Conservation (phyloP, 2,329 filamentous ascomycete species). For the Hypoxylon sp. region DNA sequence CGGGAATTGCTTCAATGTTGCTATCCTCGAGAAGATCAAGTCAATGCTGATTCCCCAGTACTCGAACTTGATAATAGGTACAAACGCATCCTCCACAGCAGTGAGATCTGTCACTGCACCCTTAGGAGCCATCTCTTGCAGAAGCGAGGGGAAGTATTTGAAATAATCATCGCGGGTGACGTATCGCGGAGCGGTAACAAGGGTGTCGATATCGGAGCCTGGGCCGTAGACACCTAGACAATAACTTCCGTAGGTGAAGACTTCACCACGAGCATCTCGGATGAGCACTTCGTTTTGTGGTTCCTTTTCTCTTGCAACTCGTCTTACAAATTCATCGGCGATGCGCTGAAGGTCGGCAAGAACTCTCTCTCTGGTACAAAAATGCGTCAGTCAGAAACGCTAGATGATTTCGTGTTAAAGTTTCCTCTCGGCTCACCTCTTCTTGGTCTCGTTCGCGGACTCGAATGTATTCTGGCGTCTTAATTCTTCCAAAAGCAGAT, state of each 20-base stretch:
- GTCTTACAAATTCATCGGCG: constrained; percentile 87
- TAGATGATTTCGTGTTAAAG: background rate
- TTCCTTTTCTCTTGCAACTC: constrained; percentile 81
- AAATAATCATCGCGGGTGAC: constrained; percentile 94
- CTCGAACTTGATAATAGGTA: constrained; percentile 98
- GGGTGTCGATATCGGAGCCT: constrained; percentile 97
- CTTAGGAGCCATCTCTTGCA: constrained; percentile 81
- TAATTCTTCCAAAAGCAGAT: constrained; percentile 85
- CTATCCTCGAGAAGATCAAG: constrained; percentile 86
- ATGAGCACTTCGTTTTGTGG: constrained; percentile 81
- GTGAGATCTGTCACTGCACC: constrained; percentile 89
- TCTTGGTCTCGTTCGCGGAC: constrained; percentile 83
- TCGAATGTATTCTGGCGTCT: constrained; percentile 95
- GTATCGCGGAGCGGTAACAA: constrained; percentile 92
- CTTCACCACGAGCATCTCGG: constrained; percentile 88
- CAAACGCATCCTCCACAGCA: constrained; percentile 89
- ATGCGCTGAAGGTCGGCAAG: constrained; percentile 83
- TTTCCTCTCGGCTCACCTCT: constrained; percentile 70
- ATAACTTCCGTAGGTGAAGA: constrained; percentile 97
- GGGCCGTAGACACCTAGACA: constrained; percentile 94
- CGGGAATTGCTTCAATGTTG: constrained; percentile 78
- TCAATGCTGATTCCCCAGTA: constrained; percentile 94
- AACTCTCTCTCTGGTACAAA: constrained; percentile 72
- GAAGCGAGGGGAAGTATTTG: constrained; percentile 83
- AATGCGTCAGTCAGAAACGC: constrained; percentile 53